Percentiles rank a stretch among this genome's conserved stretches.
phyloP scores from a whole-genome alignment of 306 rosid species.

The Lathyrus aphaca region DNA sequence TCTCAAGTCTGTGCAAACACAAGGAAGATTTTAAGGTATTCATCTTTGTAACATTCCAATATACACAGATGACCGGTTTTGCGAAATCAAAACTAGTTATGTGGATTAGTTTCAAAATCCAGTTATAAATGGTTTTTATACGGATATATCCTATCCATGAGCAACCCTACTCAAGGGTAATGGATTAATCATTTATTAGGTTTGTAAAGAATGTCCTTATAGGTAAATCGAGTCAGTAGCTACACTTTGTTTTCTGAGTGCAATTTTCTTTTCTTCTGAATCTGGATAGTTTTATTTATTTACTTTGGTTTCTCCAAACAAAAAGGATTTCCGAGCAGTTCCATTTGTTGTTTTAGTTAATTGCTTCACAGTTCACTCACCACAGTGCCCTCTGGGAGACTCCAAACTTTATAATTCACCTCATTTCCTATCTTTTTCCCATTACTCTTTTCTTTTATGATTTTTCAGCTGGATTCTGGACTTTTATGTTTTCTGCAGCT shows the following conservation, averaged over 20 bases:
- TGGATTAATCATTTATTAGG: neutral
- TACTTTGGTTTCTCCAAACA: neutral
- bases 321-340: neutral
- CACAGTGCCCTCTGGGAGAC: neutral
- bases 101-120: neutral
- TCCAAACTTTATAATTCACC: neutral
- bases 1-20: neutral
- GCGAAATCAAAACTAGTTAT: no score
- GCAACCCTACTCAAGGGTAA: neutral
- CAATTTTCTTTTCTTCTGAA: slow-evolving; percentile 7
- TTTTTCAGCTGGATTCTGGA: slow-evolving; percentile 39
- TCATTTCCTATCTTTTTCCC: neutral
- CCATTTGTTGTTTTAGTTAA: neutral
- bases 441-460: neutral
- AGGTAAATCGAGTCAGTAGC: neutral
- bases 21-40: neutral
- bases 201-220: neutral
- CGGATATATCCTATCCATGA: no score
- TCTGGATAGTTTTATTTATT: neutral
- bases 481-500: slow-evolving; percentile 46
- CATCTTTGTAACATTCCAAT: neutral
- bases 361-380: neutral
- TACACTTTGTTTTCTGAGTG: neutral
- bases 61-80: no score
- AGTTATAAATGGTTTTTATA: neutral